phyloP scores from a whole-genome alignment of 169 alveolate species.

The Cryptosporidium meleagridis region DNA sequence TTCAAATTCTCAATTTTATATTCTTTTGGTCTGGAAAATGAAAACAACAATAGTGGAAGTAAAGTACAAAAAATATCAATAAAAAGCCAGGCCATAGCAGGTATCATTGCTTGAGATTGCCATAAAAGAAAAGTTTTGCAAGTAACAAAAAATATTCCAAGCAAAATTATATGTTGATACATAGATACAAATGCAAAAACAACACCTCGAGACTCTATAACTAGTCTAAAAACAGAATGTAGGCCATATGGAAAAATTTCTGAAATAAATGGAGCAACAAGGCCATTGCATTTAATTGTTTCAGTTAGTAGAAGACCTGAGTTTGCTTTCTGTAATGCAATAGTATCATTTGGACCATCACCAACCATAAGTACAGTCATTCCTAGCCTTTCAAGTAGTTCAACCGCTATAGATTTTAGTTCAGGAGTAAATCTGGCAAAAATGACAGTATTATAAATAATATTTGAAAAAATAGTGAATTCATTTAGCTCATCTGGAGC shows the following conservation, averaged over 20 bases:
- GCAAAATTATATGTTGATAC: constrained; percentile 26
- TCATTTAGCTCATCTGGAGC: not conserved
- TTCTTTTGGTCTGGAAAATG: constrained; percentile 50
- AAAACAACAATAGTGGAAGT: constrained; percentile 29
- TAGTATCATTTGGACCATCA: constrained; percentile 47
- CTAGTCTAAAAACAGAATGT: constrained; percentile 10
- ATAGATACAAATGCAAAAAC: constrained; percentile 14
- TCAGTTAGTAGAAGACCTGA: constrained; percentile 28
- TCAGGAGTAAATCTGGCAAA: constrained; percentile 70
- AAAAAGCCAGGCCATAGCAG: constrained; percentile 69
- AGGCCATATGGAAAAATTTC: not conserved
- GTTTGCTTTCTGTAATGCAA: constrained; percentile 43
- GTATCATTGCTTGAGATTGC: constrained; percentile 71
- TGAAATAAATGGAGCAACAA: constrained; percentile 46
- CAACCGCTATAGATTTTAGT: constrained; percentile 24
- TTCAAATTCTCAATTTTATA: not conserved
- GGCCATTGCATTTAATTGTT: not conserved
- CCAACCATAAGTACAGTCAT: constrained; percentile 60
- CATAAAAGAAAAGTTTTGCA: constrained; percentile 49
- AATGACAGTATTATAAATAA: not conserved
- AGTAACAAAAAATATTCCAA: constrained; percentile 49
- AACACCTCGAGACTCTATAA: constrained; percentile 44
- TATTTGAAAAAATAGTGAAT: constrained; percentile 1
- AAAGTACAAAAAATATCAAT: constrained; percentile 64
- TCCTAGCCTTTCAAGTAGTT: constrained; percentile 26